Conservation (phyloP, 2,329 filamentous ascomycete genomes). For the Aspergillus ochraceoroseus region DNA sequence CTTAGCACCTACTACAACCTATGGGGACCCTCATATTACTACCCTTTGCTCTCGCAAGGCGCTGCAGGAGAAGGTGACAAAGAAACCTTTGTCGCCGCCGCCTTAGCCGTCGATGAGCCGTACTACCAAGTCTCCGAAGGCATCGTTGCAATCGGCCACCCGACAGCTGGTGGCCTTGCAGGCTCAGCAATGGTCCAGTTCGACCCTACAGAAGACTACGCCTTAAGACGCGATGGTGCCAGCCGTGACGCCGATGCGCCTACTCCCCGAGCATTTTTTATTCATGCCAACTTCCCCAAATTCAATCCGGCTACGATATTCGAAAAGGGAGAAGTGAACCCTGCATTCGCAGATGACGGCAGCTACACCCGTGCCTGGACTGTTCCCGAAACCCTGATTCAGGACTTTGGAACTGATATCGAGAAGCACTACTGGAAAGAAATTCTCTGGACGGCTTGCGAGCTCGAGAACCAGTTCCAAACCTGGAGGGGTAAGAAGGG, state of each 20-base stretch:
- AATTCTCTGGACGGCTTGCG: conserved; percentile 38
- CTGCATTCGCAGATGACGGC: conserved; percentile 30
- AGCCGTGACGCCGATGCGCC: conserved; percentile 27
- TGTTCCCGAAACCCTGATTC: conserved; percentile 27
- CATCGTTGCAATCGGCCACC: conserved; percentile 34
- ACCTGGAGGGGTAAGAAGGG: conserved; percentile 32
- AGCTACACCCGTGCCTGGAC: conserved; percentile 34
- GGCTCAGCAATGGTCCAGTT: conserved; percentile 40
- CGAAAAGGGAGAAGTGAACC: conserved; percentile 27
- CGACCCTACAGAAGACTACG: conserved; percentile 35
- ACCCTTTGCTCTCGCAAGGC: conserved; percentile 46
- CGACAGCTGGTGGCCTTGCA: conserved; percentile 27
- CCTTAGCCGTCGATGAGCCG: conserved; percentile 36
- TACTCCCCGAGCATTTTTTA: conserved; percentile 36
- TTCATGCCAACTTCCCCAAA: conserved; percentile 42
- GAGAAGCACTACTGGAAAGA: conserved; percentile 39
- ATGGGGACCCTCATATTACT: conserved; percentile 46
- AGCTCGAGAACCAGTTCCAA: conserved; percentile 32
- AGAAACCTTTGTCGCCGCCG: conserved; percentile 48
- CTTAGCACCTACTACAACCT: conserved; percentile 49
- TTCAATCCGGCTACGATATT: conserved; percentile 40
- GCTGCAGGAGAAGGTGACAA: conserved; percentile 50
- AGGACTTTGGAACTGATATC: conserved; percentile 34
- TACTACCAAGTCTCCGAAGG: conserved; percentile 43
- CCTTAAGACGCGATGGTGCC: conserved; percentile 23